Evolutionary conservation across 352 stramenopile species (phyloP), one percentile per base, ranked within the genome.

Genomic region (Pythium rishiriense): DNA sequence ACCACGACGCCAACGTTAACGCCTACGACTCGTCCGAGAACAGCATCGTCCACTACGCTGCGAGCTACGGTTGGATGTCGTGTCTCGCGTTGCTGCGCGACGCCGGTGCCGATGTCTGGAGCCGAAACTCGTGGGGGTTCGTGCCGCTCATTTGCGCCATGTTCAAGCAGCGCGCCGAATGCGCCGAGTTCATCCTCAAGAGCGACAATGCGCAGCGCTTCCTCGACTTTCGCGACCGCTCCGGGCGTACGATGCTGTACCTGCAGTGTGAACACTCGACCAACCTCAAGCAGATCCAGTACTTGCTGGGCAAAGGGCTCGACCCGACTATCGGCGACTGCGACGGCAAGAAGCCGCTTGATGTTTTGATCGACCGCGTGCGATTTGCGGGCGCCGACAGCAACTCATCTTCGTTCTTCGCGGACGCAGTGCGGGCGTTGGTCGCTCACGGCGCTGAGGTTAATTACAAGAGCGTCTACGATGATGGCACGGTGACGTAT

Each of bases 11-110:
- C 4, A 91, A 93, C 33, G 76, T 88, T n/a, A 93, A 93, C 39
- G 81, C 79, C 0, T 89, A 83, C 47, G 83, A 93, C 51, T 76
- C 83, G 17, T 91, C 82, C 0, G 75, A 90, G 24, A 93, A 93
- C 62, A 91, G 78, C 37, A 69, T 84, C 1, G 79, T 75, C 14
- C 84, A 93, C 46, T 93, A 93, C 33, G 82, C 81, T 2, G 84
- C 84, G 19, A 87, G 75, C 47, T 93, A 91, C 47, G 83, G 83
- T 4, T 92, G 81, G 81, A 67, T 73, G 31, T 88, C 83, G 17
- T 81, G 81, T 29, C 53, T 92, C 21, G 51, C 80, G 58, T 41
- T 92, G 25, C 64, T 92, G 8, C 62, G 59, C 1, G 71, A 81
- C 29, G 67, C 78, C 1, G 79, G 78, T 17, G 81, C 81, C 12